Base-by-base conservation (phyloP, 2,329 filamentous ascomycete genomes). In the Colletotrichum sidae region DNA sequence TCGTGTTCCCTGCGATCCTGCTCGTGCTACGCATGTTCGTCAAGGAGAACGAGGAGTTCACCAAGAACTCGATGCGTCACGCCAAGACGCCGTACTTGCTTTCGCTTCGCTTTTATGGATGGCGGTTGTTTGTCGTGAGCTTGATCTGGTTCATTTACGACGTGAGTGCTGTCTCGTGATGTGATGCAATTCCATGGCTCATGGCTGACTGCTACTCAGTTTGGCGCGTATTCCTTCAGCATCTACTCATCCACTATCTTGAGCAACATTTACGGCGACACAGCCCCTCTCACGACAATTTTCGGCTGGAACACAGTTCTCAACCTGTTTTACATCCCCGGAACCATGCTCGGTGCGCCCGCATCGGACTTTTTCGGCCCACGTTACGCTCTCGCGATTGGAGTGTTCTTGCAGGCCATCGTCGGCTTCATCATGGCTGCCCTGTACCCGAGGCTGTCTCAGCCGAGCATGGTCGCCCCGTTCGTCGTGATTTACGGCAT, bases 371-470 rank as follows among this genome's bases (percentile, higher is more conserved):
- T 85, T 80, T 80, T 96, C 55, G 94, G 94, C 0, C 93, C 94
- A 1, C 89, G 90, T 62, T 88, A 90, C 70, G 90, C 92, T 1
- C 83, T 97, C 0, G 87, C 87, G 2, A 77, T 89, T 9, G 93
- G 92, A 12, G 91, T 97, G 3, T 77, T 83, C 3, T 75, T 88
- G 0, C 94, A 97, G 75, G 91, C 89, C 3, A 74, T 93, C 8
- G 86, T 97, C 6, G 94, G 94, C 2, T 97, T 95, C 78, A 90
- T 94, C 79, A 96, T 97, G 92, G 90, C 93, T 0, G 93, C 90
- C 9, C 88, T 88, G 69, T 97, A 97, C 78, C 77, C 80, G 6
- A 84, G 84, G 56, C 85, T 97, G n/a, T 88, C 88, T 0, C 84
- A 88, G 55, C 81, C 88, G 65, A 45, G 53, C n/a, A 88, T 93